Percentiles rank a stretch among this genome's conserved stretches.
phyloP scores from a whole-genome alignment of 75 land plant species.

The Cunninghamia lanceolata region DNA sequence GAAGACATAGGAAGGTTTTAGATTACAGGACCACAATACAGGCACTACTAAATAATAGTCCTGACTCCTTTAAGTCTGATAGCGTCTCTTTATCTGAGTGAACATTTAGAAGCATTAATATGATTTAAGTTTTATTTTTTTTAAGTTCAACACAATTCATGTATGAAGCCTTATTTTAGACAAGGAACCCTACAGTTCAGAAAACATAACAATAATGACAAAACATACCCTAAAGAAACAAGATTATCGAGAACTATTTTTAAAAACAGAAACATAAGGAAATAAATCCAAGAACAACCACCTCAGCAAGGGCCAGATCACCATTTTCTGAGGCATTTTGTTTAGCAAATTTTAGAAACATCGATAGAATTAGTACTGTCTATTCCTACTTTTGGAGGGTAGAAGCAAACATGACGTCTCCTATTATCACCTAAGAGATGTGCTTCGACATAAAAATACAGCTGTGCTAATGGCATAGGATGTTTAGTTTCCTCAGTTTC shows the following conservation, averaged over 20 bases:
- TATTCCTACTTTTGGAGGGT: too few species aligned
- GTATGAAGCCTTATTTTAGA: not conserved
- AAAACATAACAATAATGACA: not conserved
- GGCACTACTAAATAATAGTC: not conserved
- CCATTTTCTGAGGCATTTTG: constrained; percentile 20
- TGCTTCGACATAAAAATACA: too few species aligned
- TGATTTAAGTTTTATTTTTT: not conserved
- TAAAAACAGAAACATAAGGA: not conserved
- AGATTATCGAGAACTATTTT: not conserved
- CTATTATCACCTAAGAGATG: too few species aligned
- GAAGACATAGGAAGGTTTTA: not conserved
- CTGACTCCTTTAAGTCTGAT: not conserved
- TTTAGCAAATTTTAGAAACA: too few species aligned
- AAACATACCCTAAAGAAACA: not conserved
- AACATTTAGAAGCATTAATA: not conserved
- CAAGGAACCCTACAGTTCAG: not conserved
- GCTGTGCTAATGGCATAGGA: too few species aligned
- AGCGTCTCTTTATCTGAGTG: not conserved
- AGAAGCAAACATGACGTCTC: too few species aligned
- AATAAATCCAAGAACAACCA: constrained; percentile 14
- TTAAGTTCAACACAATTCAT: not conserved
- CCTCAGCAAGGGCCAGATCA: constrained; percentile 81
- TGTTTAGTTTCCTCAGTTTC: too few species aligned
- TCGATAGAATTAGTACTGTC: too few species aligned
- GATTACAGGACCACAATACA: not conserved